Conservation (phyloP, 305 asterid genomes). For the Withania somnifera region DNA sequence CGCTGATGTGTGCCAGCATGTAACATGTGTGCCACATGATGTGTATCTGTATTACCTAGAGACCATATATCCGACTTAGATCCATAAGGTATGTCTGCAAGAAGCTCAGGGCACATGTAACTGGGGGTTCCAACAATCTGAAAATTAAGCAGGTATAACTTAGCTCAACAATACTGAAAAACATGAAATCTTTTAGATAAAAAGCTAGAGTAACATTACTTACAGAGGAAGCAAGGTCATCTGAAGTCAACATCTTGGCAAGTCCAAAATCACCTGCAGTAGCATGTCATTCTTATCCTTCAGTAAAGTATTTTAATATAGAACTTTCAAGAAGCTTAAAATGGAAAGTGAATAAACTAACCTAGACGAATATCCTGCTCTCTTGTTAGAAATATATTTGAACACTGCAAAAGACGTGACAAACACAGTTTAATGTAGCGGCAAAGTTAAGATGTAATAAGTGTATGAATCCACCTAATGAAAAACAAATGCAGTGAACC, state of each 20-base stretch:
- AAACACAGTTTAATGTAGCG: not conserved
- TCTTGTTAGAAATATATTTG: constrained; percentile 81
- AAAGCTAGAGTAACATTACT: constrained; percentile 13
- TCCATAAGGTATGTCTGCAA: constrained; percentile 94
- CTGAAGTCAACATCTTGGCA: constrained; percentile 78
- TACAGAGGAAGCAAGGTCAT: constrained; percentile 87
- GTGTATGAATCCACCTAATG: not conserved
- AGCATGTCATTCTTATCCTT: constrained; percentile 7
- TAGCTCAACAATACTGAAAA: not conserved
- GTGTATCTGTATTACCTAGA: constrained; percentile 45
- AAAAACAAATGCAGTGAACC: constrained; percentile 32
- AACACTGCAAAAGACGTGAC: constrained; percentile 51
- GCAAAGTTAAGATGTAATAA: not conserved
- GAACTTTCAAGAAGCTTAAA: constrained; percentile 5
- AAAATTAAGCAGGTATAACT: constrained; percentile 9
- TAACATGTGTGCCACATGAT: not conserved
- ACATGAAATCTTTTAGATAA: not conserved
- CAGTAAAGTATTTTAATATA: constrained; percentile 9
- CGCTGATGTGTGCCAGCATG: not conserved
- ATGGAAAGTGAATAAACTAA: constrained; percentile 19
- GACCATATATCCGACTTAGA: constrained; percentile 99
- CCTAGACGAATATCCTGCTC: constrained; percentile 91
- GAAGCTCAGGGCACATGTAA: constrained; percentile 99
- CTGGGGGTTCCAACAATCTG: constrained; percentile 98
- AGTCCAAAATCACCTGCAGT: constrained; percentile 92